phyloP scores from a whole-genome alignment of 257 asterid species.

The Nicotiana otophora region DNA sequence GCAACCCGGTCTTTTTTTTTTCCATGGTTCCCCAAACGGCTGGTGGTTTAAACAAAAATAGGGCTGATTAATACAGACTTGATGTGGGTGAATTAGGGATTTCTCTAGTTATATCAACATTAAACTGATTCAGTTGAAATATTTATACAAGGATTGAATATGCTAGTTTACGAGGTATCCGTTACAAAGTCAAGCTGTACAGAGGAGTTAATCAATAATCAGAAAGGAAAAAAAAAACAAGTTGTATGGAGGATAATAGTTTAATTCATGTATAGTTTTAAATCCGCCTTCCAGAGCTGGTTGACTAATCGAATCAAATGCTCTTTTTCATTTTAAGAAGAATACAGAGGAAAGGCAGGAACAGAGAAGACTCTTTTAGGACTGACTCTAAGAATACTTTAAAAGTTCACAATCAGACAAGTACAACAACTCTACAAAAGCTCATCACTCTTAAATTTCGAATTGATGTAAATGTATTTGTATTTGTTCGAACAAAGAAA shows the following conservation, averaged over 20 bases:
- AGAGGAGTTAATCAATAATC: neutral
- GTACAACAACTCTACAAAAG: neutral
- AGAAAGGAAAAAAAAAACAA: neutral
- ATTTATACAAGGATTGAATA: neutral
- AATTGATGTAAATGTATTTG: neutral
- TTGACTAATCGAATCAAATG: neutral
- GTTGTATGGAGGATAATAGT: neutral
- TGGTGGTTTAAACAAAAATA: neutral
- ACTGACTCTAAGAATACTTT: neutral
- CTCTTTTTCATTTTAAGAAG: neutral
- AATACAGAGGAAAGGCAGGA: neutral
- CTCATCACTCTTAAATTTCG: neutral
- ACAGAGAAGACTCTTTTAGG: neutral
- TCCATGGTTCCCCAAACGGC: neutral
- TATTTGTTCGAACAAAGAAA: neutral
- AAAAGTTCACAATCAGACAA: neutral
- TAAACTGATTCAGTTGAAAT: neutral
- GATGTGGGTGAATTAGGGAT: neutral
- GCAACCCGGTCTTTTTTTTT: neutral
- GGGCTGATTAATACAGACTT: neutral
- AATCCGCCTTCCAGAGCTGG: neutral
- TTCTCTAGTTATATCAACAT: neutral
- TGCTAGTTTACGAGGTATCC: neutral
- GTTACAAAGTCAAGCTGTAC: neutral
- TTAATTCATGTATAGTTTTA: neutral